Evolutionary conservation across 2,329 filamentous ascomycete species (phyloP).

Genomic region (Cytospora piceicola): DNA sequence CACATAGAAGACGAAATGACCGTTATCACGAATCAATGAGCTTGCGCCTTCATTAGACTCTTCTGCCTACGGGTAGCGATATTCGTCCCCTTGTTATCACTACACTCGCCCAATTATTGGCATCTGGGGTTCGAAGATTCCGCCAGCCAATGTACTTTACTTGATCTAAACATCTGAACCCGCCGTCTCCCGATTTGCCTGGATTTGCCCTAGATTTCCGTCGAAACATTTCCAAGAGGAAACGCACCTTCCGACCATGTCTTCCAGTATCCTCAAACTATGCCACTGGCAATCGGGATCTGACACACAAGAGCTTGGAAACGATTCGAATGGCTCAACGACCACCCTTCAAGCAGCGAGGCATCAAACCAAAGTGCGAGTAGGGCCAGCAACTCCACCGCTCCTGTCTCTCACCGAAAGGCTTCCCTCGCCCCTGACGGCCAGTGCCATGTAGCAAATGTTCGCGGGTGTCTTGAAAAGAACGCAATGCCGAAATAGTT

Average conservation of each 20-base stretch:
- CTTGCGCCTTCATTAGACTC: constrained; percentile 21
- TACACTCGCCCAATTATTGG: neutral
- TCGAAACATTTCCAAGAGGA: neutral
- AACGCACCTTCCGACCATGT: neutral
- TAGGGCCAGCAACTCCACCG: neutral
- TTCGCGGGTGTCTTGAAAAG: neutral
- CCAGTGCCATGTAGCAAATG: neutral
- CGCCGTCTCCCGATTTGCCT: neutral
- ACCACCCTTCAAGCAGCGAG: neutral
- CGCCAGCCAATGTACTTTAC: neutral
- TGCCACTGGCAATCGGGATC: neutral
- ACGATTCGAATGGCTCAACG: neutral
- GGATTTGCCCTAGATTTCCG: neutral
- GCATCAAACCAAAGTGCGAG: neutral
- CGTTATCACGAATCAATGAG: constrained; percentile 7
- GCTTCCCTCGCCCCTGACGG: neutral
- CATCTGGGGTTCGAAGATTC: neutral
- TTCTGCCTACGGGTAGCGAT: constrained; percentile 16
- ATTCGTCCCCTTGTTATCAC: neutral
- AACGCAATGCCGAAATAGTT: neutral
- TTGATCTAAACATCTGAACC: neutral
- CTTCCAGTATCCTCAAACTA: neutral
- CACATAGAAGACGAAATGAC: constrained; percentile 12
- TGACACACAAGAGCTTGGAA: neutral
- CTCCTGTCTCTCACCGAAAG: neutral